phyloP scores from a whole-genome alignment of 2,329 filamentous ascomycete species.

The Iodosphaeria phyllophila region DNA sequence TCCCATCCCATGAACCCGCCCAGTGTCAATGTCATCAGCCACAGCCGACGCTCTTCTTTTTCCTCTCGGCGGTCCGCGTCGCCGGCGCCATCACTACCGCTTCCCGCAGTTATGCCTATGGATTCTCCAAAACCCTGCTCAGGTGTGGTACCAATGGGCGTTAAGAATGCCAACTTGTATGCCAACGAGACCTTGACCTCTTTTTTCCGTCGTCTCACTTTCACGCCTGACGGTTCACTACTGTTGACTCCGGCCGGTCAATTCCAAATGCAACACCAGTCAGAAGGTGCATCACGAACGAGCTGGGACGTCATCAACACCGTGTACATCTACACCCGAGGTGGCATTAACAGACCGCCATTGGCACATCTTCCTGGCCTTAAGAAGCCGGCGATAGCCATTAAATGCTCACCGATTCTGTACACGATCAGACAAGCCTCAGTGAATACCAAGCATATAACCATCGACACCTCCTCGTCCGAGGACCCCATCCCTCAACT shows the following conservation, averaged over 20 bases:
- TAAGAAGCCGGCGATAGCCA: slow-evolving; percentile 93
- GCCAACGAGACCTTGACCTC: slow-evolving; percentile 94
- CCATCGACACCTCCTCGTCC: slow-evolving; percentile 76
- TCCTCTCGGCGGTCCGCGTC: slow-evolving; percentile 73
- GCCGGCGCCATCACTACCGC: slow-evolving; percentile 78
- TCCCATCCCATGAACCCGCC: slow-evolving; percentile 93
- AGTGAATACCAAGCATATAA: slow-evolving; percentile 68
- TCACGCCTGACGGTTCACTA: slow-evolving; percentile 86
- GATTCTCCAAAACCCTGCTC: slow-evolving; percentile 64
- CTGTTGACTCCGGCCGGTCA: slow-evolving; percentile 90
- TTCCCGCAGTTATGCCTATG: slow-evolving; percentile 89
- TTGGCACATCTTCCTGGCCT: slow-evolving; percentile 90
- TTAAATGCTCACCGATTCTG: slow-evolving; percentile 80
- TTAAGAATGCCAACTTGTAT: slow-evolving; percentile 79
- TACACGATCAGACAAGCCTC: slow-evolving; percentile 59
- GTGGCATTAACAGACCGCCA: slow-evolving; percentile 90
- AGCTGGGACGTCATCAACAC: slow-evolving; percentile 86
- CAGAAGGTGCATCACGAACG: slow-evolving; percentile 35
- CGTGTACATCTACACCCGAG: slow-evolving; percentile 93
- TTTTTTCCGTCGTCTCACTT: slow-evolving; percentile 85
- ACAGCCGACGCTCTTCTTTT: slow-evolving; percentile 90
- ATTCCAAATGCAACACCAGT: slow-evolving; percentile 58
- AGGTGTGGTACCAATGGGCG: slow-evolving; percentile 44
- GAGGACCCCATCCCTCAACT: slow-evolving; percentile 72
- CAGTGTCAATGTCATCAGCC: slow-evolving; percentile 61